Percentiles rank a stretch among this genome's conserved stretches.
These are phyloP conservation scores for Cryptococcus wingfieldii DNA, from an alignment of 1,284 basidiomycete species.

Conservation along the genomic window DNA sequence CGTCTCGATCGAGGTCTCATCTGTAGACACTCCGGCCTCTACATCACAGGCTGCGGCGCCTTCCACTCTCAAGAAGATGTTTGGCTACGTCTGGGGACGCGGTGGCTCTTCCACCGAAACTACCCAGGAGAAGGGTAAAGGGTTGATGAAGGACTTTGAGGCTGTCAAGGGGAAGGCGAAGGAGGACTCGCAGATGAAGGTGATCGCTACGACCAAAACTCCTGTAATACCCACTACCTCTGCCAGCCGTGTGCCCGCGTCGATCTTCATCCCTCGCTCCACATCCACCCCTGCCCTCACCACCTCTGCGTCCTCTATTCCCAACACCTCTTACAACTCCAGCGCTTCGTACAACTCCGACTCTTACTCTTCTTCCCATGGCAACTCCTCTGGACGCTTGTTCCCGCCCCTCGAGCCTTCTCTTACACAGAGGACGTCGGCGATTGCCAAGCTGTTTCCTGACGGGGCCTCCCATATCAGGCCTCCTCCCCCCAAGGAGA, in stretches of 20 bases:
- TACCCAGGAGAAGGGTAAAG: background rate
- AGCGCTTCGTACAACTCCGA: background rate
- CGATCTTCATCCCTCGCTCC: background rate
- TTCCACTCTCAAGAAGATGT: slow-evolving; percentile 24
- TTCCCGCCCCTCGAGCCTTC: slow-evolving; percentile 28
- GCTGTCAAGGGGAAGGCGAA: background rate
- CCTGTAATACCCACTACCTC: background rate
- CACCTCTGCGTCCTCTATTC: background rate
- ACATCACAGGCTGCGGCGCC: slow-evolving; percentile 6
- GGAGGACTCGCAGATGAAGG: background rate
- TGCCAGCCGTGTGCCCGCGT: background rate
- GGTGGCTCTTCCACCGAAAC: background rate
- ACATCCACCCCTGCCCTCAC: background rate
- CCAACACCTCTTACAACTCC: background rate
- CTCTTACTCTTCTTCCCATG: background rate
- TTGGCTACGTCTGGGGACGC: slow-evolving; percentile 19
- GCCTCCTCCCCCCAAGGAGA: background rate
- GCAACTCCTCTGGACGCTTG: slow-evolving; percentile 3
- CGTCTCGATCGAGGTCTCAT: background rate
- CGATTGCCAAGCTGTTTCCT: slow-evolving; percentile 28
- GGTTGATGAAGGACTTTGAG: slow-evolving; percentile 2
- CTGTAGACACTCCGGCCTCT: slow-evolving; percentile 3
- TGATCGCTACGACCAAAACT: background rate
- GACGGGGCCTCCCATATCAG: background rate
- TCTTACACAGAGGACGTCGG: slow-evolving; percentile 24